Base-by-base conservation (phyloP, 2,329 filamentous ascomycete genomes). In the Cryphonectria japonica region DNA sequence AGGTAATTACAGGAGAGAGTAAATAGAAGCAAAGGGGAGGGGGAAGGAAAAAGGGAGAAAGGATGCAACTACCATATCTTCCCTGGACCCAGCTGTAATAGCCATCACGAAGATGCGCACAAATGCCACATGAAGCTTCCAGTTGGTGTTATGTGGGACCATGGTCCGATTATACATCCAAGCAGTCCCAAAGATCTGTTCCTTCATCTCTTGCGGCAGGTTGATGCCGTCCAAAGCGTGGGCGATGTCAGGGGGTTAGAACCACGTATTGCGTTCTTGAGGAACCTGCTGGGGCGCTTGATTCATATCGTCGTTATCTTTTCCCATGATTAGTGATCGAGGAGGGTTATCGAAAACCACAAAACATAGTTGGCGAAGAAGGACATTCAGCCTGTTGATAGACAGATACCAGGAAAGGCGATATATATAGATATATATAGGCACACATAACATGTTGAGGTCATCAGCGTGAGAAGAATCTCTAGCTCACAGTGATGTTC, bases 141-240 rank as follows among this genome's bases (percentile, higher is more conserved):
- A 75, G 69, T 77, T 77, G 41, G 75, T 76, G 67, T 72, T 77
- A 5, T 74, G 60, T 0, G 77, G 76, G n/a, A 77, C 76, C 1
- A 77, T 74, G 57, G 72, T 75, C 26, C 76, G 64, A 2, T 74
- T 71, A 57, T 78, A 78, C 68, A 77, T 75, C 73, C 74, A 78
- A 0, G 75, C 76, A 14, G 70, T 74, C 11, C 74, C 75, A 8
- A 75, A 61, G 2, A 69, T 62, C 63, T 78, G 76, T 6, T 67
- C 37, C 32, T 74, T 72, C 50, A 72, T 37, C 16, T 59, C 26
- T 32, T 74, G 59, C 0, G 67, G 60, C 14, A 75, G 59, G 3
- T n/a, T 50, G 2, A 68, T 62, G 16, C 65, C 62, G 2, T 73
- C 50, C 34, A 71, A 37, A 46, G 75, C 71, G 41, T 65, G 66